These are phyloP conservation scores for Tetrastigma voinierianum DNA, from an alignment of 164 flowering plant genomes.

Conservation along the genomic window DNA sequence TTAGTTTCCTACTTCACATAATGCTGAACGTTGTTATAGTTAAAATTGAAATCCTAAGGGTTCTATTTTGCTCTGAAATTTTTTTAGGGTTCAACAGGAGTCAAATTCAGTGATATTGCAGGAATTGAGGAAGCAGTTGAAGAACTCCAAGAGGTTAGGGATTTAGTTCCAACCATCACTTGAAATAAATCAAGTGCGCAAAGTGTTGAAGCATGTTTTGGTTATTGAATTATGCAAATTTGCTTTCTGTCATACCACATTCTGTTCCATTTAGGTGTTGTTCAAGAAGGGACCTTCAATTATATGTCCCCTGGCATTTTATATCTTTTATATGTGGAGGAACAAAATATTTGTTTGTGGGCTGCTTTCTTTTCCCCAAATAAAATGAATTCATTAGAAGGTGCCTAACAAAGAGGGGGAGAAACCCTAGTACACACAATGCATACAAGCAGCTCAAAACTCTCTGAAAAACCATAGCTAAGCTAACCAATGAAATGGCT, in stretches of 20 bases:
- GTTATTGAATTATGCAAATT: not conserved
- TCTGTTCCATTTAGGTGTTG: too few relatives aligned
- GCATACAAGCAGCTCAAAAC: too few relatives aligned
- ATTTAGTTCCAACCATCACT: not conserved
- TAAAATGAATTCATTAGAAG: too few relatives aligned
- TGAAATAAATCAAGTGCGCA: not conserved
- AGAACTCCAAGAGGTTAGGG: constrained; percentile 87
- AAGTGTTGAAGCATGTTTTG: not conserved
- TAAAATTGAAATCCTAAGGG: constrained; percentile 3
- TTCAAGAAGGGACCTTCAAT: too few relatives aligned
- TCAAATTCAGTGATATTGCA: constrained; percentile 80
- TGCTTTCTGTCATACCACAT: not conserved
- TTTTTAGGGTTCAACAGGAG: constrained; percentile 90
- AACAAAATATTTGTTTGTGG: too few relatives aligned
- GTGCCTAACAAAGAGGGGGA: too few relatives aligned
- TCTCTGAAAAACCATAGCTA: too few relatives aligned
- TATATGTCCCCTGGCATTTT: too few relatives aligned
- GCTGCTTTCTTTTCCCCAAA: too few relatives aligned
- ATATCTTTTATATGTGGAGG: too few relatives aligned
- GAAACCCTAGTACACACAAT: too few relatives aligned
- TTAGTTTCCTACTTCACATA: not conserved
- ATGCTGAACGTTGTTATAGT: not conserved
- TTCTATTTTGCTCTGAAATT: constrained; percentile 2
- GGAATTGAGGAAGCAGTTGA: constrained; percentile 99
- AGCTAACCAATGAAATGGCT: too few relatives aligned